Percentiles rank a stretch among this genome's conserved stretches.
phyloP scores from a whole-genome alignment of 257 asterid species.

The Hygrophila difformis region DNA sequence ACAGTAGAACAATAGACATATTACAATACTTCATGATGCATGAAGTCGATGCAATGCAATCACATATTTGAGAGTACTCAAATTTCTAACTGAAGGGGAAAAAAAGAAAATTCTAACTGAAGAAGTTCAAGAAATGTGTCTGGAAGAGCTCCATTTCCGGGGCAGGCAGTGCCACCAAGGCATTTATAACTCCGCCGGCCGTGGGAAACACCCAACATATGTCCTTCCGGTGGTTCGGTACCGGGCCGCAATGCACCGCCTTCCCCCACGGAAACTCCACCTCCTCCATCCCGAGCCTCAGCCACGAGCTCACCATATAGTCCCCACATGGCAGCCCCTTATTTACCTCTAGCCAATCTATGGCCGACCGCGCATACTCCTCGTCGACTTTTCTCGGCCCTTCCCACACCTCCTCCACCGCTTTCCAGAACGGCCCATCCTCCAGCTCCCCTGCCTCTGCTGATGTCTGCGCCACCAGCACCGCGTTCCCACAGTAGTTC shows the following conservation, averaged over 20 bases:
- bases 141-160: neutral
- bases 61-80: too few species aligned
- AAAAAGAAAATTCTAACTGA: too few species aligned
- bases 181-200: neutral
- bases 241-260: constrained; percentile 50
- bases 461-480: constrained; percentile 37
- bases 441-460: constrained; percentile 35
- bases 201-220: neutral
- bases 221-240: constrained; percentile 20
- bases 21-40: too few species aligned
- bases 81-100: too few species aligned
- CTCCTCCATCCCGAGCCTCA: constrained; percentile 51
- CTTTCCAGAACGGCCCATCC: constrained; percentile 25
- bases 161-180: neutral
- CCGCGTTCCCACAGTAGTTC: constrained; percentile 51
- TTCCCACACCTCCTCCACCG: constrained; percentile 37
- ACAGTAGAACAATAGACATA: too few species aligned
- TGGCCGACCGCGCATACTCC: constrained; percentile 54
- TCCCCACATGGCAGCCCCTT: constrained; percentile 77
- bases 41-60: too few species aligned
- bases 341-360: constrained; percentile 62
- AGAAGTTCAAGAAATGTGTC: neutral
- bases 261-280: constrained; percentile 75
- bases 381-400: constrained; percentile 36
- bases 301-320: constrained; percentile 65